phyloP scores from a whole-genome alignment of 2,329 filamentous ascomycete species.

The Penicillium paneum region DNA sequence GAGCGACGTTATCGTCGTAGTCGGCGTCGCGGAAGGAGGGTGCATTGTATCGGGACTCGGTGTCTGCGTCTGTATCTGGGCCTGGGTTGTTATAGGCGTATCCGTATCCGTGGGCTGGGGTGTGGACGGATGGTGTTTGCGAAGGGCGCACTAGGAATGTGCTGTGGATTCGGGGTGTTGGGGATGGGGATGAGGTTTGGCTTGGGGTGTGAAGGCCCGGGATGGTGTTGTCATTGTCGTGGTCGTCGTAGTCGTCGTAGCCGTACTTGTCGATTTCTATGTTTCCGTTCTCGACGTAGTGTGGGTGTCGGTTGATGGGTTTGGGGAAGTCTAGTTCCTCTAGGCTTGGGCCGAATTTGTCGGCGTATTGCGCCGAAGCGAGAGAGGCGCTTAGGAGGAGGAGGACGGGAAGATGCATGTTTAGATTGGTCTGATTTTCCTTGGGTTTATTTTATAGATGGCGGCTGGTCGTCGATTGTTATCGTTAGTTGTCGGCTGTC shows the following conservation, averaged over 20 bases:
- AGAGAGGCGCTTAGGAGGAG: conserved; percentile 18
- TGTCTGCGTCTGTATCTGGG: neutral
- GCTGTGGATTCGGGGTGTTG: neutral
- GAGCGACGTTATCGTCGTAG: too few species aligned
- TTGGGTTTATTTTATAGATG: neutral
- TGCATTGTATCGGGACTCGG: neutral
- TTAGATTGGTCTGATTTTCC: neutral
- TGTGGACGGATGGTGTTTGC: neutral
- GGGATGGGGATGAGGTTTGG: neutral
- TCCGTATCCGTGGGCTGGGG: neutral
- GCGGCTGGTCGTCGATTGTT: neutral
- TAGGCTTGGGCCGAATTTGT: neutral
- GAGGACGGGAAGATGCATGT: conserved; percentile 19
- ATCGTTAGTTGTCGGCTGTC: neutral
- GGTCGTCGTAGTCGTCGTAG: neutral
- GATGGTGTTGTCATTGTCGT: neutral
- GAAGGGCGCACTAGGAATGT: neutral
- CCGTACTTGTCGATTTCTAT: neutral
- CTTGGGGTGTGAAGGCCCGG: neutral
- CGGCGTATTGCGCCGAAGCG: conserved; percentile 2
- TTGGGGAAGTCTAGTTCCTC: neutral
- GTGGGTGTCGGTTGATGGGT: neutral
- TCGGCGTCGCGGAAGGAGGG: neutral
- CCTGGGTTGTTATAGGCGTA: neutral
- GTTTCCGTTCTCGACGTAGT: neutral